Conservation (phyloP, 495 filamentous ascomycete species). For the Delitschia confertaspora region DNA sequence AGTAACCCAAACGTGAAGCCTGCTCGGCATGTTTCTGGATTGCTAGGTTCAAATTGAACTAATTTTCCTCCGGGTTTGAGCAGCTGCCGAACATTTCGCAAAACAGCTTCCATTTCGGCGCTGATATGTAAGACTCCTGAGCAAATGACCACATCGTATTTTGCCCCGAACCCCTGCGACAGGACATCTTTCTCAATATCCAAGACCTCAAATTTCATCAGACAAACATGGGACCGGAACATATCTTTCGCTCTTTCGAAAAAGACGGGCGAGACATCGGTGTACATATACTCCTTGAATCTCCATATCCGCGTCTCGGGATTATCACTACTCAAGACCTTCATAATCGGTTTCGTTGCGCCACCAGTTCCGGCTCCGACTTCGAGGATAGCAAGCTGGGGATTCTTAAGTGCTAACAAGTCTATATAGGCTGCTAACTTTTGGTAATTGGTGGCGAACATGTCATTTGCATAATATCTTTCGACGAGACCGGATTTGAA, state of each 20-base stretch:
- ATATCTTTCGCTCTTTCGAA: conserved; percentile 15
- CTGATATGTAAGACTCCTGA: conserved; percentile 22
- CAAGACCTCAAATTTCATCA: conserved; percentile 13
- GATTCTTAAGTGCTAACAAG: conserved; percentile 12
- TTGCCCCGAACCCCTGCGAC: conserved; percentile 15
- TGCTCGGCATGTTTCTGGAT: no score
- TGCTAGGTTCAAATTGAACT: conserved; percentile 15
- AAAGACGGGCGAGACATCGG: conserved; percentile 21
- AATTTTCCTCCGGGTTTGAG: conserved; percentile 23
- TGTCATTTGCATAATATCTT: no score
- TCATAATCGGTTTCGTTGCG: conserved; percentile 8
- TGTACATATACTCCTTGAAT: conserved; percentile 5
- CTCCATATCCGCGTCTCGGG: background rate
- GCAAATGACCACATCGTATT: conserved; percentile 24
- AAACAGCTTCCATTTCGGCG: background rate
- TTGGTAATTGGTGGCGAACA: no score
- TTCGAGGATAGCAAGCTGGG: conserved; percentile 18
- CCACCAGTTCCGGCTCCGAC: conserved; percentile 27
- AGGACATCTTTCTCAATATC: conserved; percentile 21
- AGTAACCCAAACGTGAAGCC: conserved; percentile 13
- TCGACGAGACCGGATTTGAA: no score
- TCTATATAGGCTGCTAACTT: no score
- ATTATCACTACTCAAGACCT: conserved; percentile 1
- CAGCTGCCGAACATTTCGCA: conserved; percentile 14
- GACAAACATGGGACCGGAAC: conserved; percentile 1